Evolutionary conservation across 2,329 filamentous ascomycete genomes (phyloP).

Genomic region (Colletotrichum theobromicola): DNA sequence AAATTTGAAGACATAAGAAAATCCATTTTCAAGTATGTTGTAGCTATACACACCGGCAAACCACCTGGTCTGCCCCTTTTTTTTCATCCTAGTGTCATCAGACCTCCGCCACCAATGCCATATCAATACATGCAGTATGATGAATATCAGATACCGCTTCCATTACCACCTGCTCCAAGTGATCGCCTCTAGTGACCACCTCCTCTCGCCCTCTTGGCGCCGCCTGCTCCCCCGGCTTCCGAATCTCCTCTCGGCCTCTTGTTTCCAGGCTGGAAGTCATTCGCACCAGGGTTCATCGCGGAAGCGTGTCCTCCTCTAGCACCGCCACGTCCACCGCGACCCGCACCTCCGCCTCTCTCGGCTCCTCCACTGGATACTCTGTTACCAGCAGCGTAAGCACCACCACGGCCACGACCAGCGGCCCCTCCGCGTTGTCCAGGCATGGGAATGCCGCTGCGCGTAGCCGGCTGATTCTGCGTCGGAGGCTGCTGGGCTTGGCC

Average conservation of each 20-base stretch:
- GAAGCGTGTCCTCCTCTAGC: slow-evolving; percentile 41
- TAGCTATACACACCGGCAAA: slow-evolving; percentile 12
- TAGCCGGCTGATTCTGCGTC: not conserved
- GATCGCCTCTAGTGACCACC: slow-evolving; percentile 33
- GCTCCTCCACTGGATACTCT: slow-evolving; percentile 34
- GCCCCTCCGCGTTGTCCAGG: slow-evolving; percentile 40
- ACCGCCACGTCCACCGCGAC: slow-evolving; percentile 45
- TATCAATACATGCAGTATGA: slow-evolving; percentile 15
- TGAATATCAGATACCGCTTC: not conserved
- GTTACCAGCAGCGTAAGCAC: slow-evolving; percentile 43
- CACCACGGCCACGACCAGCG: slow-evolving; percentile 38
- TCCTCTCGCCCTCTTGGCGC: slow-evolving; percentile 47
- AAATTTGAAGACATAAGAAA: slow-evolving; percentile 9
- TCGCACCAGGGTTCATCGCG: slow-evolving; percentile 54
- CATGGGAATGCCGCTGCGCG: slow-evolving; percentile 41
- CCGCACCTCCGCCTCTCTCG: slow-evolving; percentile 37
- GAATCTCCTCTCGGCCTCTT: slow-evolving; percentile 63
- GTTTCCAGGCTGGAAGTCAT: slow-evolving; percentile 62
- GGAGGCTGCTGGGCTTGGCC: slow-evolving; percentile 6
- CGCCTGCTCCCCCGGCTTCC: slow-evolving; percentile 41
- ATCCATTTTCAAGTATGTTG: slow-evolving; percentile 10
- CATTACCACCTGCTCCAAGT: not conserved
- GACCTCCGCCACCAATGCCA: not conserved
- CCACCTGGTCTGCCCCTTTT: not conserved
- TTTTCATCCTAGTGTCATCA: not conserved